A percentile compares a stretch with the other conserved stretches of the same genome.
These are phyloP conservation scores for Ephemerocybe angulata DNA, from an alignment of 768 basidiomycete genomes.

Conservation along the genomic window DNA sequence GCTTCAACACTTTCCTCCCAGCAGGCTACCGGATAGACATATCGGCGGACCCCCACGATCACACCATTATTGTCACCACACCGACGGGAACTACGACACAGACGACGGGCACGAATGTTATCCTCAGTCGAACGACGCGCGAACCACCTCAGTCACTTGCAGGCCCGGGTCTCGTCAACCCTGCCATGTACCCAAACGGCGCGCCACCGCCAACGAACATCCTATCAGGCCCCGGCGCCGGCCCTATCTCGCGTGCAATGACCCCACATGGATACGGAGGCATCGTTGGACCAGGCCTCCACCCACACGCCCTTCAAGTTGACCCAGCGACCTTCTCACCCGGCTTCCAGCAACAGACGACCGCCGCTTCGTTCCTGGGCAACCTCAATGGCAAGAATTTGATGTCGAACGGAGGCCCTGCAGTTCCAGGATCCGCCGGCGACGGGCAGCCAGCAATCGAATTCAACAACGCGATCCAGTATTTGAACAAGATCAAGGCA, in stretches of 20 bases:
- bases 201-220: slow-evolving; percentile 28
- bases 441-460: slow-evolving; percentile 57
- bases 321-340: slow-evolving; percentile 44
- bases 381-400: slow-evolving; percentile 50
- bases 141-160: slow-evolving; percentile 28
- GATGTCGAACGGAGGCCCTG: slow-evolving; percentile 28
- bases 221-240: slow-evolving; percentile 30
- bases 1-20: slow-evolving; percentile 97
- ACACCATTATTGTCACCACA: slow-evolving; percentile 79
- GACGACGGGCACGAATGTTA: slow-evolving; percentile 40
- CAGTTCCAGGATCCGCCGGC: slow-evolving; percentile 4
- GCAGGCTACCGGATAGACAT: slow-evolving; percentile 92
- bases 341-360: slow-evolving; percentile 44
- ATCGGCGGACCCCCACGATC: slow-evolving; percentile 65
- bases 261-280: slow-evolving; percentile 48
- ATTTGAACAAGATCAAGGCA: slow-evolving; percentile 97
- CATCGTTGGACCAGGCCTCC: slow-evolving; percentile 20
- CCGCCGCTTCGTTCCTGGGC: slow-evolving; percentile 64
- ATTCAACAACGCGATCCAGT: slow-evolving; percentile 93
- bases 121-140: slow-evolving; percentile 26
- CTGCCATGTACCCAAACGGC: slow-evolving; percentile 24
- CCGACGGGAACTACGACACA: slow-evolving; percentile 71
- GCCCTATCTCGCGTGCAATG: slow-evolving; percentile 49
- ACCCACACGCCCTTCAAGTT: slow-evolving; percentile 15
- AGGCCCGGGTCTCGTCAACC: slow-evolving; percentile 26